phyloP scores from a whole-genome alignment of 106 monocot species.

The Phalaenopsis equestris region DNA sequence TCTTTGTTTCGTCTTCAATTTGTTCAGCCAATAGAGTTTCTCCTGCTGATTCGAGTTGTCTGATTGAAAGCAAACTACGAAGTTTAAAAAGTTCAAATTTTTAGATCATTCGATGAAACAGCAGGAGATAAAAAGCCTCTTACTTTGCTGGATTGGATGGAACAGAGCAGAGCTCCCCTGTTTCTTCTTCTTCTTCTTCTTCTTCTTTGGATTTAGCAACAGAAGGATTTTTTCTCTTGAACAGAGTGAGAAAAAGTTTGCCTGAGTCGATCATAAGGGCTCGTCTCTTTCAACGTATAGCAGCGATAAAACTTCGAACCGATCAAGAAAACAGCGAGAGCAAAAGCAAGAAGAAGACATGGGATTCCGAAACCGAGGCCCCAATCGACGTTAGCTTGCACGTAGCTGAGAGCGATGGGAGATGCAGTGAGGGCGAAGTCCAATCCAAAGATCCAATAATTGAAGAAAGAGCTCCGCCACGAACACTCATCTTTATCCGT shows the following conservation, averaged over 20 bases:
- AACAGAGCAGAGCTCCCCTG: not conserved
- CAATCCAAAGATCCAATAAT: slow-evolving; percentile 51
- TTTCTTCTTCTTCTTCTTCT: not conserved
- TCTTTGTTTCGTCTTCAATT: not conserved
- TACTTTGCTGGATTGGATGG: not conserved
- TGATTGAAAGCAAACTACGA: not conserved
- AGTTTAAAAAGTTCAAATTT: too few species aligned
- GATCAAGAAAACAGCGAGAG: slow-evolving; percentile 28
- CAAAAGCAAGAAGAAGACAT: slow-evolving; percentile 17
- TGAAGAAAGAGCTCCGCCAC: slow-evolving; percentile 61
- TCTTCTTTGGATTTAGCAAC: not conserved
- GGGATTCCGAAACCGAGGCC: slow-evolving; percentile 57
- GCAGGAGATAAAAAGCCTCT: not conserved
- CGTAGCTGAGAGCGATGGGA: slow-evolving; percentile 16
- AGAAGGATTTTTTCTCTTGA: not conserved
- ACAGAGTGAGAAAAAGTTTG: not conserved
- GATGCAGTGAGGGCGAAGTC: not conserved
- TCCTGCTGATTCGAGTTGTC: not conserved
- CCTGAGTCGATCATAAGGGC: slow-evolving; percentile 11
- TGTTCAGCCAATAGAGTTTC: not conserved
- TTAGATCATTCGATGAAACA: not conserved
- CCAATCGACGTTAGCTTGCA: slow-evolving; percentile 54
- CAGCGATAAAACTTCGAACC: slow-evolving; percentile 41
- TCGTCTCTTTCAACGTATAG: slow-evolving; percentile 1
- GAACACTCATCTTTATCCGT: slow-evolving; percentile 26